Base-by-base conservation (phyloP, 176 grass and related monocot genomes). In the Microstegium vimineum region DNA sequence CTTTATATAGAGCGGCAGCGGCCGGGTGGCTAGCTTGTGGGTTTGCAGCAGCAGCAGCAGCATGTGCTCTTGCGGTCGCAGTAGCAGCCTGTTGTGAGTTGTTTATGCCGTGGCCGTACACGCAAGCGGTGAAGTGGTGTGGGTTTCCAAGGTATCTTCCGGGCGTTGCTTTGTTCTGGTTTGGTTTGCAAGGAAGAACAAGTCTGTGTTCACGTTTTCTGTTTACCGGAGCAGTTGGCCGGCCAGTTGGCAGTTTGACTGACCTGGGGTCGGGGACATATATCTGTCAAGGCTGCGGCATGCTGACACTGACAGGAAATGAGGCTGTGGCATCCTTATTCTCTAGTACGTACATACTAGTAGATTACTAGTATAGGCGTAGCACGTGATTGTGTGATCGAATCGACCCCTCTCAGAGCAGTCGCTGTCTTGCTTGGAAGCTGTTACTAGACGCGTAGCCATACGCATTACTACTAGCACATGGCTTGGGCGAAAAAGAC, bases 1-100 rank as follows among this genome's bases (percentile, higher is more conserved):
- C 28, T 51, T 87, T 94, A 94, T 94, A 89, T 81, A 87, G 67
- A 26, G 10, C 4, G 47, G 20, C 7, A 54, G 49, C 51, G 51
- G 46, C 46, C 5, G 45, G 13, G 52, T 56, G 66, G 36, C 61
- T 77, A n/a, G 79, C 61, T 77, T 31, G 79, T 11, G 14, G 10
- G 81, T 22, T 37, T 42, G 79, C 45, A 13, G n/a, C n/a, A n/a
- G n/a, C n/a, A n/a, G n/a, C n/a, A n/a, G n/a, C n/a, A n/a, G 70
- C 66, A 59, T 83, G 80, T 67, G 35, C 10, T 26, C 66, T 38
- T 69, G 36, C n/a, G 12, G 13, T 26, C 27, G 66, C 66, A 42
- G 13, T 26, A 26, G 66, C 66, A 42, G 10, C 13, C 1, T 17
- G 64, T 4, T n/a, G 77, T 54, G n/a, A 52, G 82, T 26, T 43